Percentiles rank a stretch among this genome's conserved stretches.
phyloP scores from a whole-genome alignment of 2,329 filamentous ascomycete genomes.

The Colletotrichum sansevieriae region DNA sequence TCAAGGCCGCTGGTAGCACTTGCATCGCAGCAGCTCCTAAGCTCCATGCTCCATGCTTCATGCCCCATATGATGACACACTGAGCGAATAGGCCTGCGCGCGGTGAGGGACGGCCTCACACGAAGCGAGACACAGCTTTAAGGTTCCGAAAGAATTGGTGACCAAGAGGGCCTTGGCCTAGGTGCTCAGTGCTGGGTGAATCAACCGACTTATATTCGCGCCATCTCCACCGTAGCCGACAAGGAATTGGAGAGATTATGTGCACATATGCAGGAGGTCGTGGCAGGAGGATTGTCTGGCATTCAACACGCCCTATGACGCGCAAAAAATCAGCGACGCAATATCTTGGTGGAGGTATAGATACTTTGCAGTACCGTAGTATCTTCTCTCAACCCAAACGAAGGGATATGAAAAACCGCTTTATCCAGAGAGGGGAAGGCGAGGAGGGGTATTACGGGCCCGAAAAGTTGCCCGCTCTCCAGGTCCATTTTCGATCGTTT shows the following conservation, averaged over 20 bases:
- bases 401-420: neutral
- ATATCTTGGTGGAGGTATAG: too few relatives aligned
- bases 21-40: constrained; percentile 4
- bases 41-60: too few relatives aligned
- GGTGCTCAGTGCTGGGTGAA: too few relatives aligned
- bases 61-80: neutral
- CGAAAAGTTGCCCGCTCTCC: neutral
- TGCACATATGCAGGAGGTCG: constrained; percentile 7
- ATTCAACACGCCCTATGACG: neutral
- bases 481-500: neutral
- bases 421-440: constrained; percentile 11
- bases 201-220: constrained; percentile 51
- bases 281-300: neutral
- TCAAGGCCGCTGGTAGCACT: constrained; percentile 14
- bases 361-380: too few relatives aligned
- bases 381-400: too few relatives aligned
- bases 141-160: neutral
- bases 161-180: neutral
- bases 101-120: constrained; percentile 5
- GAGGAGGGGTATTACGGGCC: constrained; percentile 22
- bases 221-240: constrained; percentile 49
- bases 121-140: constrained; percentile 6
- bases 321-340: neutral
- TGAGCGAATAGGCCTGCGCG: constrained; percentile 12
- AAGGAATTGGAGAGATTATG: neutral